Percentiles rank a stretch among this genome's conserved stretches.
Conservation (phyloP, 805 yeast genomes). For the Komagataella phaffii region DNA sequence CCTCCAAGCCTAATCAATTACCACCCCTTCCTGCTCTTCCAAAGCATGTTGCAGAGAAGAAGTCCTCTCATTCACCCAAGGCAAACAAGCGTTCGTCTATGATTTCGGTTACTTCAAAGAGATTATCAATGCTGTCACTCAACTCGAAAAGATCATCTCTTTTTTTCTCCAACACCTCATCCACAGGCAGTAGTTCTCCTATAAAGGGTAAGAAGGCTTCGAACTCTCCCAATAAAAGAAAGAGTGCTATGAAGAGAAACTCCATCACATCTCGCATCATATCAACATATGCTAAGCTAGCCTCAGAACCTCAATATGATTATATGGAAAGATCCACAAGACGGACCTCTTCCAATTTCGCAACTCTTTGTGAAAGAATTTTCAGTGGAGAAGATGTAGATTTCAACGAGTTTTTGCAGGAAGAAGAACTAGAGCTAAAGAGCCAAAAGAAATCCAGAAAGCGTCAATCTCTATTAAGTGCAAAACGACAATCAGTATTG, state of each 20-base stretch:
- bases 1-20: background rate
- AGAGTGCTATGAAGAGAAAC: conserved; percentile 36
- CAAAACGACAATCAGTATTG: background rate
- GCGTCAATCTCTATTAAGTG: conserved; percentile 1
- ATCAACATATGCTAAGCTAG: conserved; percentile 59
- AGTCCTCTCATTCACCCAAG: conserved; percentile 11
- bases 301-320: conserved; percentile 54
- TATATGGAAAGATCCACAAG: conserved; percentile 59
- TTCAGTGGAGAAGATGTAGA: conserved; percentile 61
- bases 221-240: conserved; percentile 8
- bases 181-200: conserved; percentile 21
- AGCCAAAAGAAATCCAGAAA: conserved; percentile 5
- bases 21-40: conserved; percentile 6
- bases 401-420: conserved; percentile 25
- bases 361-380: conserved; percentile 62
- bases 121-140: conserved; percentile 9
- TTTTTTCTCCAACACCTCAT: background rate
- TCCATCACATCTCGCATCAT: conserved; percentile 61
- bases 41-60: conserved; percentile 4
- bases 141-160: conserved; percentile 12
- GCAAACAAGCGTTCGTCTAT: conserved; percentile 1
- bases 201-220: conserved; percentile 9
- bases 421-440: conserved; percentile 14
- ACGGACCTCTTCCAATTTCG: conserved; percentile 69
- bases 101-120: conserved; percentile 2